Percentiles rank a stretch among this genome's conserved stretches.
Conservation (phyloP, 2,329 filamentous ascomycete species). For the Capronia americana region DNA sequence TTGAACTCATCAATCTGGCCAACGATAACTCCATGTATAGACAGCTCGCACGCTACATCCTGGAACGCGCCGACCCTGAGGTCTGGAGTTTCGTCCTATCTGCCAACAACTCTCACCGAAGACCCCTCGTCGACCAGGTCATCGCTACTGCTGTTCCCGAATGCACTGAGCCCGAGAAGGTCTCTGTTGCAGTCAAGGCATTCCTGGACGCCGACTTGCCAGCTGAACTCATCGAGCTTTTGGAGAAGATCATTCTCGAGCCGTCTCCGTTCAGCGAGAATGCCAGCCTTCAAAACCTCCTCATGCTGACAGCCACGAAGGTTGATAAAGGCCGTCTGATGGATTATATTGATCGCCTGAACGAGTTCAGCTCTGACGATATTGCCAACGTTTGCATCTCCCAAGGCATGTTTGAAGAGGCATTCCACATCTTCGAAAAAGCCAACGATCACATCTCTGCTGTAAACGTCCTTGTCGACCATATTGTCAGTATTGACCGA, state of each 20-base stretch:
- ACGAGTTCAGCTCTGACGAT: constrained; percentile 88
- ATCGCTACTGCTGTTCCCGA: constrained; percentile 94
- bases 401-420: constrained; percentile 93
- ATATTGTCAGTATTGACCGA: constrained; percentile 97
- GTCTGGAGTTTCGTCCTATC: constrained; percentile 95
- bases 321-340: constrained; percentile 94
- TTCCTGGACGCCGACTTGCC: constrained; percentile 92
- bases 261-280: constrained; percentile 99
- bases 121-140: constrained; percentile 94
- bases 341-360: constrained; percentile 92
- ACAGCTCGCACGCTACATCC: constrained; percentile 91
- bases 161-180: constrained; percentile 89
- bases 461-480: constrained; percentile 89
- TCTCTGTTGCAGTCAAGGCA: constrained; percentile 89
- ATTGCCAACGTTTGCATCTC: constrained; percentile 93
- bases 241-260: constrained; percentile 99
- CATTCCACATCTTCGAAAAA: constrained; percentile 99
- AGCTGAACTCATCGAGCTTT: constrained; percentile 90
- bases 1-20: constrained; percentile 96
- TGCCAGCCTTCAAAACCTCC: constrained; percentile 90
- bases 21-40: constrained; percentile 99
- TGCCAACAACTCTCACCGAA: constrained; percentile 92
- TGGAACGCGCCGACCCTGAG: constrained; percentile 87
- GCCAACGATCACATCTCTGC: constrained; percentile 85
- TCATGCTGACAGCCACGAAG: constrained; percentile 96